phyloP scores from a whole-genome alignment of 306 rosid species.

The Cicer bijugum region DNA sequence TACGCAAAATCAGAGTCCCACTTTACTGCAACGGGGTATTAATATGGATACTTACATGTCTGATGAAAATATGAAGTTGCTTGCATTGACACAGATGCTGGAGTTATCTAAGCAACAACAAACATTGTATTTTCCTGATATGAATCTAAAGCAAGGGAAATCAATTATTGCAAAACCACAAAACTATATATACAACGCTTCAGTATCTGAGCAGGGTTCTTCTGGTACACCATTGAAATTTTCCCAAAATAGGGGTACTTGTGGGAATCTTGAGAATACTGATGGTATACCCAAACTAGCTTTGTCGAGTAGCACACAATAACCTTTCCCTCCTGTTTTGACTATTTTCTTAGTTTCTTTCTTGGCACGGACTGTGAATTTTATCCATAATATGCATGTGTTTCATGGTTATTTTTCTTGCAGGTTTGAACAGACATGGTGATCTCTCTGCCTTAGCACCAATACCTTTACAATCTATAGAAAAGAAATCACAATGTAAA shows the following conservation, averaged over 20 bases:
- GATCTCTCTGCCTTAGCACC: constrained; percentile 43
- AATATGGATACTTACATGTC: constrained; percentile 46
- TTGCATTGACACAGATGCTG: constrained; percentile 50
- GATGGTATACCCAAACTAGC: constrained; percentile 47
- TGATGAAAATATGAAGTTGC: constrained; percentile 61
- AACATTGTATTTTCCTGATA: constrained; percentile 42
- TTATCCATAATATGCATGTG: constrained; percentile 19
- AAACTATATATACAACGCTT: constrained; percentile 42
- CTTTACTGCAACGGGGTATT: constrained; percentile 39
- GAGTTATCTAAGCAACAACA: constrained; percentile 59
- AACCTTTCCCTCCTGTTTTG: constrained; percentile 15
- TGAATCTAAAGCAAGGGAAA: constrained; percentile 51
- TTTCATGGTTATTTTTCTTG: constrained; percentile 39
- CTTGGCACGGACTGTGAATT: constrained; percentile 34
- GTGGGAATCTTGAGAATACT: constrained; percentile 43
- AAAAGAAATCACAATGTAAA: constrained; percentile 48
- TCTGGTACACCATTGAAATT: constrained; percentile 49
- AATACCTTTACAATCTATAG: constrained; percentile 44
- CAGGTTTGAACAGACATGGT: constrained; percentile 52
- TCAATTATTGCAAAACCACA: constrained; percentile 41
- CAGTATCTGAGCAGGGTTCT: constrained; percentile 43
- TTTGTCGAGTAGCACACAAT: constrained; percentile 45
- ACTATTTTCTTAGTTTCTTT: constrained; percentile 27
- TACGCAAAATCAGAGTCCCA: constrained; percentile 44
- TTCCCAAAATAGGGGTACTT: constrained; percentile 39